These are phyloP conservation scores for Apodospora peruviana DNA, from an alignment of 495 filamentous ascomycete genomes.

Conservation along the genomic window DNA sequence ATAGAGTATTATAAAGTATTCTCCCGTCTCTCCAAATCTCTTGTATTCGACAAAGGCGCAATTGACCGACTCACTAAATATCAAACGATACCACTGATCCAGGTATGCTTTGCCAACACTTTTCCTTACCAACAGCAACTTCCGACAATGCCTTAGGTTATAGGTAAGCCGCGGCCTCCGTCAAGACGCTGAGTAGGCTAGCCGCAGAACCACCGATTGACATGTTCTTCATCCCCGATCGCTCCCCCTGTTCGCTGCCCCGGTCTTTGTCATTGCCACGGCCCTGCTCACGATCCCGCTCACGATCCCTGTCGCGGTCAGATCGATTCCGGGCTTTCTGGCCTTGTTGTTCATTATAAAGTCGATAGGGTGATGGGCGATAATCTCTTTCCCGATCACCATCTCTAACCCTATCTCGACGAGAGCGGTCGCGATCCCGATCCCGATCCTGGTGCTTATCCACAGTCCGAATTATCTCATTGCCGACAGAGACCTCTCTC, in stretches of 20 bases:
- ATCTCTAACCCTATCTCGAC: constrained; percentile 20
- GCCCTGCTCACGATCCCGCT: constrained; percentile 27
- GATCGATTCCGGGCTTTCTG: no score
- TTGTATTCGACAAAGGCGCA: no score
- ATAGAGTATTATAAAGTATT: no score
- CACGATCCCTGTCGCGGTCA: constrained; percentile 13
- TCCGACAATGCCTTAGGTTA: no score
- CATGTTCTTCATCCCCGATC: constrained; percentile 24
- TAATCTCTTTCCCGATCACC: constrained; percentile 12
- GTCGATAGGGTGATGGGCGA: no score
- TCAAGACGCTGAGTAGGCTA: constrained; percentile 44
- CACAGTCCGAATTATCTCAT: constrained; percentile 16
- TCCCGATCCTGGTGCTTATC: constrained; percentile 14
- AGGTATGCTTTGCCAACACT: no score
- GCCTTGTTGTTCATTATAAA: no score
- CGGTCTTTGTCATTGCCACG: constrained; percentile 17
- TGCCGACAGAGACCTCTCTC: constrained; percentile 23
- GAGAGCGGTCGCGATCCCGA: constrained; percentile 15
- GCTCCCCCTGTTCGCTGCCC: constrained; percentile 18
- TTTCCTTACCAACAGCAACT: no score
- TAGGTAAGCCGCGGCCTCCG: constrained; percentile 38
- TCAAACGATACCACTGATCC: no score
- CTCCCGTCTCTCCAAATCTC: no score
- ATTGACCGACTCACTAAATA: no score
- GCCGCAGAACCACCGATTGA: constrained; percentile 47